These are phyloP conservation scores for Boletus bicolor DNA, from an alignment of 768 basidiomycete genomes.

Conservation along the genomic window DNA sequence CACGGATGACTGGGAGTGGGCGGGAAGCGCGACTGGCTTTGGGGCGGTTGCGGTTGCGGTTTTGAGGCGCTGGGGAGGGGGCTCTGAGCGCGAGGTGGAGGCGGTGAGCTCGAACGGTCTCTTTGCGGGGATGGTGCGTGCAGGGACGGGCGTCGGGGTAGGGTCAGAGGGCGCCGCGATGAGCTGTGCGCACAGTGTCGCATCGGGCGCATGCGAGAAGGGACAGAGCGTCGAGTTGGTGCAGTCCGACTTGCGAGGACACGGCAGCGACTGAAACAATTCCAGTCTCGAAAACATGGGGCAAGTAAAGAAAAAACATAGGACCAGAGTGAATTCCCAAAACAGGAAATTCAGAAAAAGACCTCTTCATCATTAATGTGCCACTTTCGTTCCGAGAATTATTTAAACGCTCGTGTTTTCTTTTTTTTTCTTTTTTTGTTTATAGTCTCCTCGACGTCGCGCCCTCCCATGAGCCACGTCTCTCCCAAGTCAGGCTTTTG, in stretches of 20 bases:
- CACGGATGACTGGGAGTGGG: slow-evolving; percentile 36
- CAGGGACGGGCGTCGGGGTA: not conserved
- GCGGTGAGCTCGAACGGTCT: slow-evolving; percentile 35
- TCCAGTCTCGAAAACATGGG: slow-evolving; percentile 62
- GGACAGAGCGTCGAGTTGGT: slow-evolving; percentile 49
- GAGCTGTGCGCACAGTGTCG: slow-evolving; percentile 29
- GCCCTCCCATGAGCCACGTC: slow-evolving; percentile 12
- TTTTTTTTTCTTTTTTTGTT: no score
- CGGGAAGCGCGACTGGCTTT: slow-evolving; percentile 42
- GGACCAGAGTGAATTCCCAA: no score
- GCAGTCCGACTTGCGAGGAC: slow-evolving; percentile 55
- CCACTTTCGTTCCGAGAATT: no score
- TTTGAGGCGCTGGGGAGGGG: slow-evolving; percentile 65
- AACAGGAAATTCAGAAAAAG: no score
- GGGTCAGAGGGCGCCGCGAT: slow-evolving; percentile 12
- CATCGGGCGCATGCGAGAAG: slow-evolving; percentile 56
- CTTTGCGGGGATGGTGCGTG: slow-evolving; percentile 47
- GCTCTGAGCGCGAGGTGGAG: slow-evolving; percentile 37
- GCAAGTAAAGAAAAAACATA: not conserved
- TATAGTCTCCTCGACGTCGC: no score
- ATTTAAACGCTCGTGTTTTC: no score
- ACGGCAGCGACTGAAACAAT: slow-evolving; percentile 56
- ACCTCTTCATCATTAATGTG: no score
- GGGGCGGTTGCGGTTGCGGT: slow-evolving; percentile 44
- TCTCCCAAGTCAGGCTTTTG: slow-evolving; percentile 29